Percentiles rank a stretch among this genome's conserved stretches.
Conservation (phyloP, 306 rosid genomes). For the Cucurbita ficifolia region DNA sequence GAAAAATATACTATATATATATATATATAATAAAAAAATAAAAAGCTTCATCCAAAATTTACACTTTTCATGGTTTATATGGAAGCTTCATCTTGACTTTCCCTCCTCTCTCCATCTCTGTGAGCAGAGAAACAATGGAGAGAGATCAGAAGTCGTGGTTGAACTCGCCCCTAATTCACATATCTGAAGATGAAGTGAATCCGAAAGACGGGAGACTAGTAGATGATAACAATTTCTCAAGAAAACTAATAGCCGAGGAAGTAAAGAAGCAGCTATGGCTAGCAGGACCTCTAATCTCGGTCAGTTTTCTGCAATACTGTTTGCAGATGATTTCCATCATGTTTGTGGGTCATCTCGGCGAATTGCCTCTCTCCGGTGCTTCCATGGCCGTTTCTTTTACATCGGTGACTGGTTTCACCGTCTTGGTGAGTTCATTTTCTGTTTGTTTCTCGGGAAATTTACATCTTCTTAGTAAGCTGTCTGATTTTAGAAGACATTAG, state of each 20-base stretch:
- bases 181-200: background rate
- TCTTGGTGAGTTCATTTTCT: conserved; percentile 31
- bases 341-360: conserved; percentile 67
- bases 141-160: background rate
- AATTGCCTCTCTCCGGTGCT: conserved; percentile 46
- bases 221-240: background rate
- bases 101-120: background rate
- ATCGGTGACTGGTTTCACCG: conserved; percentile 59
- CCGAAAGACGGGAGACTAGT: background rate
- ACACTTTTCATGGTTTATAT: background rate
- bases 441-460: background rate
- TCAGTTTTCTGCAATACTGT: conserved; percentile 28
- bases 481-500: background rate
- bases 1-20: too few species aligned
- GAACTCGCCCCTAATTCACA: background rate
- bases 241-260: conserved; percentile 21
- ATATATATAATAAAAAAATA: too few species aligned
- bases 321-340: conserved; percentile 49
- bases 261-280: conserved; percentile 61
- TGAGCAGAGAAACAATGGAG: background rate
- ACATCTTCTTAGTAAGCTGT: background rate
- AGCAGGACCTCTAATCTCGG: conserved; percentile 55
- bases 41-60: too few species aligned
- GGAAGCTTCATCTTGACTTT: background rate
- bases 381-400: conserved; percentile 67